A percentile compares a stretch with the other conserved stretches of the same genome.
Conservation (phyloP, 2,329 filamentous ascomycete species). For the Diaporthe destruens region DNA sequence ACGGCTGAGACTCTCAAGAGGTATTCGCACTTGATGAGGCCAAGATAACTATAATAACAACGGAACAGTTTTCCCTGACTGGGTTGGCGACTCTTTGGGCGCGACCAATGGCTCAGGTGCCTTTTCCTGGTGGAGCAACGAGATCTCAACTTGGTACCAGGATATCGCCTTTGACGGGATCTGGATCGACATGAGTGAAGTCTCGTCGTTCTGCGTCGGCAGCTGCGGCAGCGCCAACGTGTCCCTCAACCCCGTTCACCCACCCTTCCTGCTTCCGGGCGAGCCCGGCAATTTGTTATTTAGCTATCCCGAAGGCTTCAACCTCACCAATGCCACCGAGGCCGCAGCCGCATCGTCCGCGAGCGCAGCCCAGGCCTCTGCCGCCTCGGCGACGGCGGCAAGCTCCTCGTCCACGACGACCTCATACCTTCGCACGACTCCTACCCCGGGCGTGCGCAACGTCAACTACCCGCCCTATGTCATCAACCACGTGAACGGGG, state of each 20-base stretch:
- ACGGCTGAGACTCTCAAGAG: constrained; percentile 2
- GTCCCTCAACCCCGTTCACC: constrained; percentile 76
- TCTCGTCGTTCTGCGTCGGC: constrained; percentile 75
- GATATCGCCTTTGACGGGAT: constrained; percentile 64
- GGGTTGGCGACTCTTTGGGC: constrained; percentile 67
- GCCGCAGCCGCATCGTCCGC: constrained; percentile 70
- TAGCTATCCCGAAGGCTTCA: constrained; percentile 77
- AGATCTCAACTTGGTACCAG: constrained; percentile 70
- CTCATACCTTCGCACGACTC: constrained; percentile 68
- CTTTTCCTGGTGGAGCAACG: constrained; percentile 75
- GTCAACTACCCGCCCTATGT: constrained; percentile 82
- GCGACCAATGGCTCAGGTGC: constrained; percentile 68
- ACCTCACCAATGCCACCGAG: constrained; percentile 76
- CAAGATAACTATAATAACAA: neutral
- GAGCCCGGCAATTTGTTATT: constrained; percentile 71
- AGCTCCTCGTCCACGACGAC: constrained; percentile 50
- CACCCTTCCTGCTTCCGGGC: constrained; percentile 73
- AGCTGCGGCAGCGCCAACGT: constrained; percentile 77
- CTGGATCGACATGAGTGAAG: constrained; percentile 72
- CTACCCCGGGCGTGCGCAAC: constrained; percentile 73
- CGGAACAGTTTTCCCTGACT: constrained; percentile 74
- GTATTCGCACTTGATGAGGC: neutral
- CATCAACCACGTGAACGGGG: constrained; percentile 80
- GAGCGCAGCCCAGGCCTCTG: constrained; percentile 54
- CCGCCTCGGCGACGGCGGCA: constrained; percentile 44